These are phyloP conservation scores for Xylaria sp. DNA, from an alignment of 2,329 filamentous ascomycete species.

Conservation along the genomic window DNA sequence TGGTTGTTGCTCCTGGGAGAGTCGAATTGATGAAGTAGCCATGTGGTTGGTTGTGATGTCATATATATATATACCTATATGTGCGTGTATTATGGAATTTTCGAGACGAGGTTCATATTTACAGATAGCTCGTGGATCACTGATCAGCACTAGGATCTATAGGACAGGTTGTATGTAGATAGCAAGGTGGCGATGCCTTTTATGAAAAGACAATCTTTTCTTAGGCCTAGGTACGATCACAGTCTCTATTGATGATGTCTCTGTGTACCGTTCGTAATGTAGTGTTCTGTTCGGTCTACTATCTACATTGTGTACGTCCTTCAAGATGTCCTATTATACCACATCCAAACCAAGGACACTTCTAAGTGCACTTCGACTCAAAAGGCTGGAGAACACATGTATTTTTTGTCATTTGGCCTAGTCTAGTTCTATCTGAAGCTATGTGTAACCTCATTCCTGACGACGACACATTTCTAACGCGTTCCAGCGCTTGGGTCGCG, in stretches of 20 bases:
- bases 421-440: not conserved
- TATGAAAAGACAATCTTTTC: not conserved
- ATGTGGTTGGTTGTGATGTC: not conserved
- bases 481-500: constrained; percentile 48
- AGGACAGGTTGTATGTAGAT: not conserved
- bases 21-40: not conserved
- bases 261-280: not conserved
- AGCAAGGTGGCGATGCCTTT: not conserved
- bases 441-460: constrained; percentile 8
- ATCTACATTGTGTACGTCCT: not conserved
- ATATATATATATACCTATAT: constrained; percentile 1
- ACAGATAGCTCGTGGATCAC: not conserved
- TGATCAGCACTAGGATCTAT: not conserved
- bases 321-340: not conserved
- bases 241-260: not conserved
- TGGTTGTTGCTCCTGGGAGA: not conserved
- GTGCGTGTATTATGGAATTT: not conserved
- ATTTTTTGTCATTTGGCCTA: constrained; percentile 9
- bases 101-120: not conserved
- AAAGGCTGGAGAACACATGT: not conserved
- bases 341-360: not conserved
- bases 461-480: constrained; percentile 31
- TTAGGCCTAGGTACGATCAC: not conserved
- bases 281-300: too few relatives aligned
- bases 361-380: not conserved